Evolutionary conservation across 805 yeast species (phyloP), one percentile per base, ranked within the genome.

Genomic region (Candida ovalis): DNA sequence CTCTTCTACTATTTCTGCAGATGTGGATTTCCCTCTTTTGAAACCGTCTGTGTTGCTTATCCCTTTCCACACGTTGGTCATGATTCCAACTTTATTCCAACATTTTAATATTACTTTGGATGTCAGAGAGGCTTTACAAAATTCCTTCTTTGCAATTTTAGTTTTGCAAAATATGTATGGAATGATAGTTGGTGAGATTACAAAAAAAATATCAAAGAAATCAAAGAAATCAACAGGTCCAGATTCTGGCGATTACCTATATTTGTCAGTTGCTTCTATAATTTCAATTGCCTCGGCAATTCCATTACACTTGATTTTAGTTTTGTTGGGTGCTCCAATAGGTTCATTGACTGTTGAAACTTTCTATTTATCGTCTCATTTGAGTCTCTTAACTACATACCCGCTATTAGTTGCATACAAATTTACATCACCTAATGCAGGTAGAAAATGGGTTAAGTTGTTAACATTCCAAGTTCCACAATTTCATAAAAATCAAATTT

Each of bases 291-390:
- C 68, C 3, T 53, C 72, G n/a, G 58, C 79, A 6, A 35, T 68
- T 1, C 76, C 74, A 2, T 47, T 72, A n/a, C 73, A 71, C 50
- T 48, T 66, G 8, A 49, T 63, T 1, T 62, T 85, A 41, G 71
- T 89, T 1, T 57, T 89, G 12, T 80, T 88, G 60, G 97, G 97
- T 7, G 95, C 96, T 0, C 96, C 97, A 13, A 70, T 86, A 39
- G 68, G 79, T 1, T 70, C 78, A 1, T 72, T 74, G 32, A 49
- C 76, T 28, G 54, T 50, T 8, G 84, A 81, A 58, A 88, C 95
- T 0, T 73, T 75, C 53, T 60, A 84, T 3, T 67, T 87, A 42
- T 71, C 94, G 0, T 65, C 74, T 7, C 94, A 88, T 61, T 62
- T 86, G 21, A 71, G 90, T 3, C 56, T 80, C 25, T 62, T 90